phyloP scores from a whole-genome alignment of 169 alveolate species.

The Plasmodium malariae region DNA sequence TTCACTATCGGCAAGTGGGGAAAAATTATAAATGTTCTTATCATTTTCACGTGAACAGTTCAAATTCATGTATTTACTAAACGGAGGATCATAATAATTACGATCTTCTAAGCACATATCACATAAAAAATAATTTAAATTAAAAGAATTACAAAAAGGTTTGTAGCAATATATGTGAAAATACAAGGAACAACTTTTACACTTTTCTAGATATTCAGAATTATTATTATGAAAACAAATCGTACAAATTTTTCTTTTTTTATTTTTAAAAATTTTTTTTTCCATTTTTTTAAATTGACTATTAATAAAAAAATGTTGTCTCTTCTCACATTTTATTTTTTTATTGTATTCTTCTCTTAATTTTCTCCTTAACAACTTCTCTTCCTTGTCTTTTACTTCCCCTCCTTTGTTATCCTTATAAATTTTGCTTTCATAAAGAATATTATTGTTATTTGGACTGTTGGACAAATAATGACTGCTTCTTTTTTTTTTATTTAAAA shows the following conservation, averaged over 20 bases:
- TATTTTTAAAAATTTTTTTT: background rate
- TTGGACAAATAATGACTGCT: background rate
- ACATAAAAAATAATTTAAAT: conserved; percentile 33
- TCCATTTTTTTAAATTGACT: conserved; percentile 8
- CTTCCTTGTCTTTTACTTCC: background rate
- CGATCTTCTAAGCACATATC: no score
- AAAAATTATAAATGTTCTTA: no score
- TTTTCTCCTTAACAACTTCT: background rate
- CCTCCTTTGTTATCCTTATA: background rate
- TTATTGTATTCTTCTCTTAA: conserved; percentile 1
- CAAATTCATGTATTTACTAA: no score
- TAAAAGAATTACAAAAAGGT: conserved; percentile 21
- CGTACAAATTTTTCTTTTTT: conserved; percentile 28
- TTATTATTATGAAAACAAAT: conserved; percentile 43
- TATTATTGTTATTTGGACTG: conserved; percentile 2
- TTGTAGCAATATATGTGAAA: conserved; percentile 53
- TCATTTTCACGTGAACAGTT: no score
- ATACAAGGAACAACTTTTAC: conserved; percentile 38
- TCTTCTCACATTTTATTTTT: background rate
- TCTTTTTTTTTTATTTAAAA: background rate
- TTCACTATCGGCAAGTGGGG: no score
- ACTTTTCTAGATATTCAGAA: conserved; percentile 39
- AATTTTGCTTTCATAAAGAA: background rate
- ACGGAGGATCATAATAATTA: no score
- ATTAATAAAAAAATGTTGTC: conserved; percentile 11